These are phyloP conservation scores for Chaetomiaceae sp. DNA, from an alignment of 2,329 filamentous ascomycete species.

Conservation along the genomic window DNA sequence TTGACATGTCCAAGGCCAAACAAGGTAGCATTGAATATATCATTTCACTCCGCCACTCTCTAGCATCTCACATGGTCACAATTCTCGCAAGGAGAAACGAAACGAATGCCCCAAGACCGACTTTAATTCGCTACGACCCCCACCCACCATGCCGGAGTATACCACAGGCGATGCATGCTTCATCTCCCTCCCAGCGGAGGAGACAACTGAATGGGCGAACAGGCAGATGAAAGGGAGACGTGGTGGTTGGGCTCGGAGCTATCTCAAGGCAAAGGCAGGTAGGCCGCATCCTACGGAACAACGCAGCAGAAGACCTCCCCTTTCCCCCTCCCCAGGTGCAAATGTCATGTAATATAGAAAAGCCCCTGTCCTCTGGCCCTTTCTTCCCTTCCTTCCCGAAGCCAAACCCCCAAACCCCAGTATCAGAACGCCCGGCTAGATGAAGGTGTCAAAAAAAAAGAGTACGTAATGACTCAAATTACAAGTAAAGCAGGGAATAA, in stretches of 20 bases:
- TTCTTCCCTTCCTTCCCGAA: neutral
- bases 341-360: neutral
- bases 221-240: neutral
- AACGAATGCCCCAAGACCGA: neutral
- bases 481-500: neutral
- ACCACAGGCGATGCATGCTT: neutral
- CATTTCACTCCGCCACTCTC: too few species aligned
- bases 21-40: too few species aligned
- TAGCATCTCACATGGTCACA: too few species aligned
- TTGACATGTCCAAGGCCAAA: too few species aligned
- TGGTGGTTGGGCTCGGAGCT: neutral
- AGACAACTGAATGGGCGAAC: neutral
- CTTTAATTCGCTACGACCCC: neutral
- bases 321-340: too few species aligned
- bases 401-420: slow-evolving; percentile 1
- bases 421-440: slow-evolving; percentile 23
- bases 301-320: neutral
- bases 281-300: neutral
- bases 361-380: neutral
- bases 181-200: too few species aligned
- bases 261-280: neutral
- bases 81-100: too few species aligned
- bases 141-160: neutral
- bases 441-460: slow-evolving; percentile 4
- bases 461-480: neutral